phyloP scores from a whole-genome alignment of 176 grass and related monocot species.

The Tillandsia leiboldiana region DNA sequence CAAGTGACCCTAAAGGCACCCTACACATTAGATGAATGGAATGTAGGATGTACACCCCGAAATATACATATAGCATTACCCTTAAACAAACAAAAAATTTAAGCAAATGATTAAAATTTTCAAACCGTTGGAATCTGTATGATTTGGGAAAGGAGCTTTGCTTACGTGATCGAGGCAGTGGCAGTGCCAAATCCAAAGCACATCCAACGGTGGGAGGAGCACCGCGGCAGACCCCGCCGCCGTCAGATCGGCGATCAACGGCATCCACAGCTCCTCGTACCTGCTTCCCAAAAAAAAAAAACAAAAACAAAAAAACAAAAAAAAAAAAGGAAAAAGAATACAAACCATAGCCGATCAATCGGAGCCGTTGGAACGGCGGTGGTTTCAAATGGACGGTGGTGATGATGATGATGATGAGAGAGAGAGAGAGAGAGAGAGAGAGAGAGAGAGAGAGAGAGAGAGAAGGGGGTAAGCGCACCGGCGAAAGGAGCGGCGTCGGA shows the following conservation, averaged over 20 bases:
- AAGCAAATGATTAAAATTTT: not conserved
- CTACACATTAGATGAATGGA: no score
- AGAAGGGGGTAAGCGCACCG: constrained; percentile 2
- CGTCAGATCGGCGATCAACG: constrained; percentile 31
- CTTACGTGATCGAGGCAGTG: constrained; percentile 72
- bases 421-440: not conserved
- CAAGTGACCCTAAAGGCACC: no score
- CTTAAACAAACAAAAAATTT: no score
- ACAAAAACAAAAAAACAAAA: not conserved
- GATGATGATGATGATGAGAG: not conserved
- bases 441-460: not conserved
- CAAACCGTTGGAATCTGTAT: not conserved
- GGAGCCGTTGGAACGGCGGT: not conserved
- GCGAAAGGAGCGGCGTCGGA: constrained; percentile 21
- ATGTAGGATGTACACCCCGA: no score
- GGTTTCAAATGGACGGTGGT: not conserved
- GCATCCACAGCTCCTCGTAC: constrained; percentile 89
- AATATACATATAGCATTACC: no score
- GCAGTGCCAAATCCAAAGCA: constrained; percentile 79
- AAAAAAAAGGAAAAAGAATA: not conserved
- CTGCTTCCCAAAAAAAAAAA: constrained; percentile 21
- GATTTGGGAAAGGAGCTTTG: not conserved
- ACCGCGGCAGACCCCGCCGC: constrained; percentile 25
- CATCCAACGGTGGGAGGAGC: constrained; percentile 66
- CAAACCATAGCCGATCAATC: not conserved